Conservation (phyloP, 306 rosid genomes). For the Arachis hypogaea region DNA sequence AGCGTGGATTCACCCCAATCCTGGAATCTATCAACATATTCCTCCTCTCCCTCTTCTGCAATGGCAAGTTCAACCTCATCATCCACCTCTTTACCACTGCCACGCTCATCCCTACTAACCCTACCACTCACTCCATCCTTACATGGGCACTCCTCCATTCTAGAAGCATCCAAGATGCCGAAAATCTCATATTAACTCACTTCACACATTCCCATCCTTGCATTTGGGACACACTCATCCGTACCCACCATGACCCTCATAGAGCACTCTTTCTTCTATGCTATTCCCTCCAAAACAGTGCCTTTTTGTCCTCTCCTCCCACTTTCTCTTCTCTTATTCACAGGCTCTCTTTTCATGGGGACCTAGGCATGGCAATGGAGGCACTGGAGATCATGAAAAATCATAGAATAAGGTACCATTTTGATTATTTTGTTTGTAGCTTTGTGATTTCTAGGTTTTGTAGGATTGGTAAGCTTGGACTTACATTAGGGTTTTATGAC, state of each 20-base stretch:
- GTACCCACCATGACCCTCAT: slow-evolving; percentile 55
- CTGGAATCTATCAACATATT: slow-evolving; percentile 59
- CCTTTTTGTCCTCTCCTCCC: slow-evolving; percentile 65
- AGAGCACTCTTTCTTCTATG: slow-evolving; percentile 53
- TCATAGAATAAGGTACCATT: slow-evolving; percentile 58
- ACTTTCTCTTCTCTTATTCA: slow-evolving; percentile 63
- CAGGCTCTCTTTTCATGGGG: slow-evolving; percentile 54
- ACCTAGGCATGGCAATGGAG: slow-evolving; percentile 72
- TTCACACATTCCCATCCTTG: slow-evolving; percentile 36
- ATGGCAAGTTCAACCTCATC: slow-evolving; percentile 51
- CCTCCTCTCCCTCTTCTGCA: slow-evolving; percentile 59
- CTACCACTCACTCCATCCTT: slow-evolving; percentile 51
- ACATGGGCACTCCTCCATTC: slow-evolving; percentile 77
- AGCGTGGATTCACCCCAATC: slow-evolving; percentile 71
- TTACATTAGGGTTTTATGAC: slow-evolving; percentile 62
- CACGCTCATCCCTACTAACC: slow-evolving; percentile 49
- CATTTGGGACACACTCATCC: slow-evolving; percentile 75
- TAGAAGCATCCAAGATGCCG: slow-evolving; percentile 56
- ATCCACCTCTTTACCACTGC: slow-evolving; percentile 55
- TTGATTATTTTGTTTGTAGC: slow-evolving; percentile 80
- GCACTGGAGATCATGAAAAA: slow-evolving; percentile 69
- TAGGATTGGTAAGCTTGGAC: slow-evolving; percentile 70
- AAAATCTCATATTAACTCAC: slow-evolving; percentile 55
- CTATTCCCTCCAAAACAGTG: slow-evolving; percentile 48
- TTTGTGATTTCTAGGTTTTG: slow-evolving; percentile 79